Percentiles rank a stretch among this genome's conserved stretches.
Conservation (phyloP, 768 basidiomycete genomes). For the Lactarius evosmus region DNA sequence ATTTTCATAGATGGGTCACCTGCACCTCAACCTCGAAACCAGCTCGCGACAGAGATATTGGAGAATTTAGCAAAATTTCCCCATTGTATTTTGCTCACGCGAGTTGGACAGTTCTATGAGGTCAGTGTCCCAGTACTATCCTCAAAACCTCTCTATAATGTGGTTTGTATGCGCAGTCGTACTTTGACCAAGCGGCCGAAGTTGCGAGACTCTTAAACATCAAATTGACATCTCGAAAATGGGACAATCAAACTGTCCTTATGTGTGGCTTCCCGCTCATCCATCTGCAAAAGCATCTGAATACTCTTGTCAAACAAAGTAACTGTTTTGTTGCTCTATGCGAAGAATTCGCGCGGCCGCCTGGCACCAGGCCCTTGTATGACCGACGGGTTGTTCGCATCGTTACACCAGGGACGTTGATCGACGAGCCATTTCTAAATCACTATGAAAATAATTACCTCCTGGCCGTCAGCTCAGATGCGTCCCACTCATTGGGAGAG, state of each 20-base stretch:
- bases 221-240: constrained; percentile 74
- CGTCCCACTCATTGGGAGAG: neutral
- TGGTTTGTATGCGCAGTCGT: constrained; percentile 56
- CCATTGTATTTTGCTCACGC: constrained; percentile 85
- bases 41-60: constrained; percentile 67
- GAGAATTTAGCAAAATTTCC: constrained; percentile 74
- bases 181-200: constrained; percentile 85
- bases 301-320: constrained; percentile 77
- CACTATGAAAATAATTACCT: constrained; percentile 89
- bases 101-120: constrained; percentile 96
- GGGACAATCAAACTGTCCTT: constrained; percentile 62
- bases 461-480: constrained; percentile 50
- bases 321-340: constrained; percentile 88
- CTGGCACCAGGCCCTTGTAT: constrained; percentile 57
- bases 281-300: constrained; percentile 85
- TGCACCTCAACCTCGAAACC: constrained; percentile 34
- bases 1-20: constrained; percentile 4
- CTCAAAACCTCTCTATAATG: neutral
- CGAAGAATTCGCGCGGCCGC: constrained; percentile 73
- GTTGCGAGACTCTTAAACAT: constrained; percentile 76
- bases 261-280: constrained; percentile 92
- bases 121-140: constrained; percentile 40
- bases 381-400: constrained; percentile 82
- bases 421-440: constrained; percentile 86
- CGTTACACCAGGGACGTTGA: constrained; percentile 90